These are phyloP conservation scores for Entomortierella parvispora DNA, from an alignment of 192 early-diverging fungal species.

Conservation along the genomic window DNA sequence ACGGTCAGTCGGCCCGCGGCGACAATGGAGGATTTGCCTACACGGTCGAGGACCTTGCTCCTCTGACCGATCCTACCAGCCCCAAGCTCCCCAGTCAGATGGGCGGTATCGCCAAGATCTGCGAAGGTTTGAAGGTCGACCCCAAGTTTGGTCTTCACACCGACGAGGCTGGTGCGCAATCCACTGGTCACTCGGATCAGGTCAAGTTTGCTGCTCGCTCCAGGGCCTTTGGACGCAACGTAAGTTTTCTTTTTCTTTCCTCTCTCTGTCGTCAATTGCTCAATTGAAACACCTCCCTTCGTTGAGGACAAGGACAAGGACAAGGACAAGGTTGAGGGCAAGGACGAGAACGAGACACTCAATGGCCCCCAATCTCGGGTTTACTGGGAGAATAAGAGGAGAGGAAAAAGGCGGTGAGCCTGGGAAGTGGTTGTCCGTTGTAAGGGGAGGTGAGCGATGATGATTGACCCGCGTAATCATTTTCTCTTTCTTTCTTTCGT, in stretches of 20 bases:
- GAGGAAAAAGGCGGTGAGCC: no score
- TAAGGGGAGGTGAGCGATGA: no score
- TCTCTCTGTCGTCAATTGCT: not conserved
- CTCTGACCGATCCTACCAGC: slow-evolving; percentile 76
- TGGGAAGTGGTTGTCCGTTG: no score
- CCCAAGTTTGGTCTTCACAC: slow-evolving; percentile 65
- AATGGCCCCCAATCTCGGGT: no score
- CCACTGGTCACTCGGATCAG: slow-evolving; percentile 7
- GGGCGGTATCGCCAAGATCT: slow-evolving; percentile 69
- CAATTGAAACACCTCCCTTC: no score
- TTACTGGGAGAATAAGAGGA: no score
- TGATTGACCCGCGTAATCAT: no score
- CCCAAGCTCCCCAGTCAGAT: slow-evolving; percentile 64
- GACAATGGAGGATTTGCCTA: slow-evolving; percentile 53
- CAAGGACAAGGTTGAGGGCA: no score
- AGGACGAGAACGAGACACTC: no score
- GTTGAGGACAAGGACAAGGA: no score
- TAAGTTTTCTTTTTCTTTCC: slow-evolving; percentile 16
- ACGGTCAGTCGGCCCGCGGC: not conserved
- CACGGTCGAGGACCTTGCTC: slow-evolving; percentile 60
- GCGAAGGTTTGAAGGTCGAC: slow-evolving; percentile 68
- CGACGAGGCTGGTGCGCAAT: slow-evolving; percentile 52
- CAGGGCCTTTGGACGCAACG: slow-evolving; percentile 32
- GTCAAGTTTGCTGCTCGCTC: slow-evolving; percentile 36
- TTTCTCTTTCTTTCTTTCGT: no score